Evolutionary conservation across 2,329 filamentous ascomycete species (phyloP).

Genomic region (Xylaria hypoxylon): DNA sequence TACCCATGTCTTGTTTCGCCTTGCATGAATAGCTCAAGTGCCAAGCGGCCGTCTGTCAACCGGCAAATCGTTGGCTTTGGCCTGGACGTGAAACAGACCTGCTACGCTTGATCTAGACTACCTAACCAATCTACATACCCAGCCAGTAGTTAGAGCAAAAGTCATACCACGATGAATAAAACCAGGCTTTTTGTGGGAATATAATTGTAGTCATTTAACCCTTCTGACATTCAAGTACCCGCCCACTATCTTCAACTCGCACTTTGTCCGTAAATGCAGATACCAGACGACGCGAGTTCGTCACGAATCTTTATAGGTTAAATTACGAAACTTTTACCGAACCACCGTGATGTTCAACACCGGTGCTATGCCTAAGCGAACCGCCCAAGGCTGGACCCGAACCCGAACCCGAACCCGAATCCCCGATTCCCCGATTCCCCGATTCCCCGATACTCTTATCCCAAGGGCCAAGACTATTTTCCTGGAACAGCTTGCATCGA

Average conservation of each 20-base stretch:
- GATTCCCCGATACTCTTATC: background rate
- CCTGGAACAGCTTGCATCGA: background rate
- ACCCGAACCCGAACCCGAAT: background rate
- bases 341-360: conserved; percentile 21
- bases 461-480: background rate
- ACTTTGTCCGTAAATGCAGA: background rate
- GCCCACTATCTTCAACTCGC: background rate
- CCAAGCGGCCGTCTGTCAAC: conserved; percentile 31
- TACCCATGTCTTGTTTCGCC: conserved; percentile 7
- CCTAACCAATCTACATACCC: too few relatives aligned
- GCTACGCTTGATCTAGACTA: too few relatives aligned
- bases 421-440: too few relatives aligned
- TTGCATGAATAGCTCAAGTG: conserved; percentile 36
- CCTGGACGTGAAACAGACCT: background rate
- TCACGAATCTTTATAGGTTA: conserved; percentile 5
- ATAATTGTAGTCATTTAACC: background rate
- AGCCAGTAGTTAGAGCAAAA: background rate
- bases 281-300: background rate
- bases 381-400: conserved; percentile 5
- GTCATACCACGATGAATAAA: background rate
- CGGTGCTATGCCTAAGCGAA: conserved; percentile 16
- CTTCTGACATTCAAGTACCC: background rate
- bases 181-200: background rate
- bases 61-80: conserved; percentile 15
- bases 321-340: conserved; percentile 15